Evolutionary conservation across 495 filamentous ascomycete species (phyloP), one percentile per base, ranked within the genome.

Genomic region (Halenospora varia): DNA sequence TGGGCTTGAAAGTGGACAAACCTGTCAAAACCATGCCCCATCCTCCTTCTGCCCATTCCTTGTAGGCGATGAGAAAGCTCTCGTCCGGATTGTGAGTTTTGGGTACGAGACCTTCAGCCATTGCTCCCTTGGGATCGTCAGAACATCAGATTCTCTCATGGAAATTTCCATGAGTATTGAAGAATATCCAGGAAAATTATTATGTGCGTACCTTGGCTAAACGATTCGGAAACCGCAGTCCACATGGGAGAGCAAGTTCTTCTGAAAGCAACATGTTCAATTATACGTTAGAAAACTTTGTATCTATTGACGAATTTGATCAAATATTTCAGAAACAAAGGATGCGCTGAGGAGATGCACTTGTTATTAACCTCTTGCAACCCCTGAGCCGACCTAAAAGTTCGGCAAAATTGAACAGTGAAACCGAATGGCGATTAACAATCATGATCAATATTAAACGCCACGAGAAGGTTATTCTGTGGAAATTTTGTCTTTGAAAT

Each of bases 51-150:
- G 70, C 73, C 81, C 81, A 84, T 61, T 68, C 63, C 11, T 59
- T 56, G 2, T 76, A 70, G 2, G 48, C 60, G 18, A 77, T 80
- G 10, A 77, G 62, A 65, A 83, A 76, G 41, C 72, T 70, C 2
- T 73, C 67, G 63, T 84, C 80, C 25, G 85, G 77, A 62, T 82
- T 74, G 51, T 84, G 74, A 51, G 82, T 81, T 48, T 77, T 77
- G 3, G 80, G 61, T 20, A 81, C 63, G 23, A 71, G 68, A 4
- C 77, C 77, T 73, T 79, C 82, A 8, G 70, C 73, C 17, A 79
- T 78, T 24, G 75, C 63, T 0, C 69, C 73, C 81, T 80, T n/a
- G n/a, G n/a, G n/a, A n/a, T n/a, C n/a, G n/a, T n/a, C n/a, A n/a
- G n/a, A n/a, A n/a, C n/a, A 81, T 60, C 66, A 57, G 17, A n/a